phyloP scores from a whole-genome alignment of 495 filamentous ascomycete species.

The Hamigera avellanea region DNA sequence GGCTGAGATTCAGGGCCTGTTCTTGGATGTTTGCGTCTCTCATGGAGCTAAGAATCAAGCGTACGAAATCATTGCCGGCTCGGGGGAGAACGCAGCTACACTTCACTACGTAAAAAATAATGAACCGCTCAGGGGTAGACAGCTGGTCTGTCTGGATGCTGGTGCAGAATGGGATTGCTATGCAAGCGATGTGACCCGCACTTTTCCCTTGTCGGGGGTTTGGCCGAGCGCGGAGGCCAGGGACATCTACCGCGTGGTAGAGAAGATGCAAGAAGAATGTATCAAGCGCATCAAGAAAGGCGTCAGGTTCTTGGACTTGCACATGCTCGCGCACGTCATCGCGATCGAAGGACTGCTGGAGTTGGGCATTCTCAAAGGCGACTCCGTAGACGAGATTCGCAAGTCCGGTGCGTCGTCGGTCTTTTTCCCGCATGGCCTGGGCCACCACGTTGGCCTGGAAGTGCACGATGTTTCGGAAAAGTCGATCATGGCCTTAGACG shows the following conservation, averaged over 20 bases:
- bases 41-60: constrained; percentile 65
- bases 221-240: constrained; percentile 52
- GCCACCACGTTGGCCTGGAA: constrained; percentile 84
- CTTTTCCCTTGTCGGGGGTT: constrained; percentile 56
- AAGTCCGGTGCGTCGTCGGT: constrained; percentile 55
- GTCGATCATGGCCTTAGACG: constrained; percentile 28
- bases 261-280: constrained; percentile 72
- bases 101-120: constrained; percentile 83
- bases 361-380: constrained; percentile 52
- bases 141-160: constrained; percentile 74
- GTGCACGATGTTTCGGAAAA: constrained; percentile 66
- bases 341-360: constrained; percentile 56
- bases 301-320: constrained; percentile 52
- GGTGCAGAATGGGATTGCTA: constrained; percentile 80
- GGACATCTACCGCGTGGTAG: constrained; percentile 64
- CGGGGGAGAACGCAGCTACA: constrained; percentile 64
- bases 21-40: constrained; percentile 56
- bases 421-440: constrained; percentile 88
- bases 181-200: constrained; percentile 82
- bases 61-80: constrained; percentile 77
- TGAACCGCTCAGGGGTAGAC: constrained; percentile 49
- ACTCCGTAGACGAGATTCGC: constrained; percentile 51
- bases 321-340: constrained; percentile 59
- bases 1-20: constrained; percentile 69
- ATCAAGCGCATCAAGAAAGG: constrained; percentile 56